A percentile compares a stretch with the other conserved stretches of the same genome.
Evolutionary conservation across 1,284 basidiomycete species (phyloP).

Genomic region (Apiotrichum gracile): DNA sequence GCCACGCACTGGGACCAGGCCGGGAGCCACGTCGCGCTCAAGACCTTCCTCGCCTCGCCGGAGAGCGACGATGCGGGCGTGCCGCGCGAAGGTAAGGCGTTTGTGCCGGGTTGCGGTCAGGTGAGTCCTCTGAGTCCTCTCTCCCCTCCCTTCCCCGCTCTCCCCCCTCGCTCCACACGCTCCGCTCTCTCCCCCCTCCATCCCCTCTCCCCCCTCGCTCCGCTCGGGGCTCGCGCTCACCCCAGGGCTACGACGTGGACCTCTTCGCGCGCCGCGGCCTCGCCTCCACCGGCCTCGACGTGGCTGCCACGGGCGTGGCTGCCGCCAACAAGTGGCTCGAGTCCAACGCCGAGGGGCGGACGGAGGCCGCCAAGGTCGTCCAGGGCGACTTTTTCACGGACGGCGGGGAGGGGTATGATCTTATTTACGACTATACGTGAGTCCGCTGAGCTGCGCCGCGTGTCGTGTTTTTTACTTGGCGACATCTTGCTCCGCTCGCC

Average conservation of each 20-base stretch:
- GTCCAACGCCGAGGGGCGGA: conserved; percentile 6
- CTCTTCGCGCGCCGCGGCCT: conserved; percentile 54
- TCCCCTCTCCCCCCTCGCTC: no score
- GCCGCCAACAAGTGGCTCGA: conserved; percentile 52
- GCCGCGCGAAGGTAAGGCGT: conserved; percentile 54
- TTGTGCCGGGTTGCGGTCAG: conserved; percentile 67
- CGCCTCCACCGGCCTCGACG: conserved; percentile 55
- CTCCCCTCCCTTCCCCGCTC: no score
- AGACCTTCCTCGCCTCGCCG: conserved; percentile 53
- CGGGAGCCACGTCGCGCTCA: conserved; percentile 55
- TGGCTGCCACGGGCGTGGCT: conserved; percentile 55
- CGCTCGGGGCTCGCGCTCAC: no score
- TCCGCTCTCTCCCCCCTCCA: no score
- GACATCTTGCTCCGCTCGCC: neutral
- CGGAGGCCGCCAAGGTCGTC: conserved; percentile 40
- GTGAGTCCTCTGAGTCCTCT: conserved; percentile 45
- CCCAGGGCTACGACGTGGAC: conserved; percentile 63
- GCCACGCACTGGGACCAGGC: conserved; percentile 59
- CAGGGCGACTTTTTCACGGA: conserved; percentile 56
- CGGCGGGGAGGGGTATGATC: conserved; percentile 51
- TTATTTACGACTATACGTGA: conserved; percentile 65
- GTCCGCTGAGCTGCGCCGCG: conserved; percentile 23
- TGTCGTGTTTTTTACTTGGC: neutral
- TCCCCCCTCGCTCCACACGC: neutral
- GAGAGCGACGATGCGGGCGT: conserved; percentile 48